Evolutionary conservation across 73 alveolate genomes (phyloP).

Genomic region (Paramecium tetraurelia): DNA sequence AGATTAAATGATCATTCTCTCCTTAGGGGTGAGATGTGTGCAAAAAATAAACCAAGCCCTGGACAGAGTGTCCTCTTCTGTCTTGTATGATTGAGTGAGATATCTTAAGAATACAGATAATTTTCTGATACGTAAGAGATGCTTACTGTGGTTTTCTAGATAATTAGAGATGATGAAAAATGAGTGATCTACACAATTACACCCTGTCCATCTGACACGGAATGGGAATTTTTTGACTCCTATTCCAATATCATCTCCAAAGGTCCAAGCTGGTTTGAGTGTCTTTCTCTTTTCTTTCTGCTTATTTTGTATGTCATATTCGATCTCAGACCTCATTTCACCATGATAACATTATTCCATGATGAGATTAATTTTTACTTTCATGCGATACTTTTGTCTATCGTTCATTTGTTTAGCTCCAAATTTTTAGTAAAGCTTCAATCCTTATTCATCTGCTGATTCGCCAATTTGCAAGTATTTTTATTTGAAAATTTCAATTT

Average conservation of each 20-base stretch:
- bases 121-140: neutral
- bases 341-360: conserved; percentile 26
- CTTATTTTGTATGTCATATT: neutral
- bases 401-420: neutral
- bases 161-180: neutral
- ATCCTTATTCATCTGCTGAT: neutral
- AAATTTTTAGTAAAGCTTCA: neutral
- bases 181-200: neutral
- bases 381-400: neutral
- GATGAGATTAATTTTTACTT: neutral
- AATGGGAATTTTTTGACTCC: conserved; percentile 33
- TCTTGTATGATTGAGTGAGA: neutral
- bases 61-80: neutral
- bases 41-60: conserved; percentile 20
- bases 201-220: conserved; percentile 40
- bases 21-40: neutral
- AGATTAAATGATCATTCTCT: neutral
- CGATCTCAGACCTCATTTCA: neutral
- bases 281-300: neutral
- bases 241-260: conserved; percentile 44
- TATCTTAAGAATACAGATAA: neutral
- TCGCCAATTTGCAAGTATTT: neutral
- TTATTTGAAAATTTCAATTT: neutral
- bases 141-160: neutral
- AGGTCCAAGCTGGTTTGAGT: neutral